Evolutionary conservation across 352 stramenopile species (phyloP).

Genomic region (Pythium chondricola): DNA sequence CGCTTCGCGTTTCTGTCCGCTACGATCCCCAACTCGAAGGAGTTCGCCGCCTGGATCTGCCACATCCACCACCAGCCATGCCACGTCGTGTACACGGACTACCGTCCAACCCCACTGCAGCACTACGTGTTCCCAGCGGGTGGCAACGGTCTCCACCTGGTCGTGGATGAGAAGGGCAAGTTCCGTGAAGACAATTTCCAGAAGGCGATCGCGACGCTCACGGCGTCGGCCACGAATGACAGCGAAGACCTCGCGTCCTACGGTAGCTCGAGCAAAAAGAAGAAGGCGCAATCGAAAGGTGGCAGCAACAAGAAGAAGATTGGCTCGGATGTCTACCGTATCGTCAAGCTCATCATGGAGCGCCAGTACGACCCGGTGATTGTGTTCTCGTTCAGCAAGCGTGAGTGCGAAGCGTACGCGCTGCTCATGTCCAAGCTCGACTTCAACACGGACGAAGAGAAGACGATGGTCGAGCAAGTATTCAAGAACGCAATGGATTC

Average conservation of each 20-base stretch:
- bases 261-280: constrained; percentile 68
- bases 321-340: constrained; percentile 94
- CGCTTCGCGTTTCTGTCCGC: constrained; percentile 98
- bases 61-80: constrained; percentile 99
- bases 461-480: constrained; percentile 94
- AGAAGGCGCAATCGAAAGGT: constrained; percentile 32
- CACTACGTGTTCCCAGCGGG: constrained; percentile 98
- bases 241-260: constrained; percentile 76
- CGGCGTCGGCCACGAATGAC: constrained; percentile 45
- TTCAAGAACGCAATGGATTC: constrained; percentile 98
- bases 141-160: constrained; percentile 96
- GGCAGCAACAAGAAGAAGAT: constrained; percentile 88
- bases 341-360: constrained; percentile 98
- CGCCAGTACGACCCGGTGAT: constrained; percentile 97
- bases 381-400: constrained; percentile 99
- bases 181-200: constrained; percentile 98
- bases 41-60: constrained; percentile 97
- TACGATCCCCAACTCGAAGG: constrained; percentile 98
- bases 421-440: constrained; percentile 91
- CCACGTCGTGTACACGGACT: constrained; percentile 99
- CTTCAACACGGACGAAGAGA: constrained; percentile 98
- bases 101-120: constrained; percentile 97
- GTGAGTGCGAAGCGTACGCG: constrained; percentile 94
- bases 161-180: constrained; percentile 98
- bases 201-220: constrained; percentile 85